phyloP scores from a whole-genome alignment of 352 stramenopile genomes.

The Aphanomyces astaci region DNA sequence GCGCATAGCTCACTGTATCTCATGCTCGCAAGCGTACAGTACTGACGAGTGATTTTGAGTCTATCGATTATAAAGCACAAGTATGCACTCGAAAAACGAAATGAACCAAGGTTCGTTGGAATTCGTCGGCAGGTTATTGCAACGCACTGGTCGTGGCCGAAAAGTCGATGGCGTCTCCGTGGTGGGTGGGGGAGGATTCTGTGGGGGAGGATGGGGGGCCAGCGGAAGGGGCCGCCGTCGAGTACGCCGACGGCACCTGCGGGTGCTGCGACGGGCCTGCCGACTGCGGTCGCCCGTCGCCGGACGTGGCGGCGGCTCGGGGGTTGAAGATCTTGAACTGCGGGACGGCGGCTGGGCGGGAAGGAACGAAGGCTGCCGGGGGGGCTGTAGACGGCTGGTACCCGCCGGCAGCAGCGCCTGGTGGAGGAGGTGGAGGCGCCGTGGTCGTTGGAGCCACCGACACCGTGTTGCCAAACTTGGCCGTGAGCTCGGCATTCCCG shows the following conservation, averaged over 20 bases:
- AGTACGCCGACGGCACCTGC: background rate
- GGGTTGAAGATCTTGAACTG: constrained; percentile 88
- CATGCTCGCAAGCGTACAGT: no score
- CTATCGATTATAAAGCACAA: no score
- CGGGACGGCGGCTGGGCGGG: constrained; percentile 28
- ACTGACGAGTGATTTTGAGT: no score
- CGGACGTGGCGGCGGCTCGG: constrained; percentile 30
- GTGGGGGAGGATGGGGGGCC: constrained; percentile 20
- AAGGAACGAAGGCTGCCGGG: constrained; percentile 21
- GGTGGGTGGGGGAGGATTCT: constrained; percentile 2
- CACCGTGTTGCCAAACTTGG: constrained; percentile 83
- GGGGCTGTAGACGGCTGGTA: constrained; percentile 20
- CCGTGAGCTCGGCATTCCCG: constrained; percentile 79
- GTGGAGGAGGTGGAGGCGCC: constrained; percentile 46
- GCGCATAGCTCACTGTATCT: no score
- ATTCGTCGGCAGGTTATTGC: constrained; percentile 34
- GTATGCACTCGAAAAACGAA: no score
- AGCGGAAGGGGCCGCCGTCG: background rate
- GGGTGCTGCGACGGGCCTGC: background rate
- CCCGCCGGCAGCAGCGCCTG: constrained; percentile 25
- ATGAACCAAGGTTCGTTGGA: no score
- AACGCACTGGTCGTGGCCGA: constrained; percentile 59
- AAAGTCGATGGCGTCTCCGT: constrained; percentile 61
- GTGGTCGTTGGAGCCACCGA: constrained; percentile 71
- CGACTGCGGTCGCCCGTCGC: constrained; percentile 3